Evolutionary conservation across 257 asterid genomes (phyloP).

Genomic region (Solanum virginianum): DNA sequence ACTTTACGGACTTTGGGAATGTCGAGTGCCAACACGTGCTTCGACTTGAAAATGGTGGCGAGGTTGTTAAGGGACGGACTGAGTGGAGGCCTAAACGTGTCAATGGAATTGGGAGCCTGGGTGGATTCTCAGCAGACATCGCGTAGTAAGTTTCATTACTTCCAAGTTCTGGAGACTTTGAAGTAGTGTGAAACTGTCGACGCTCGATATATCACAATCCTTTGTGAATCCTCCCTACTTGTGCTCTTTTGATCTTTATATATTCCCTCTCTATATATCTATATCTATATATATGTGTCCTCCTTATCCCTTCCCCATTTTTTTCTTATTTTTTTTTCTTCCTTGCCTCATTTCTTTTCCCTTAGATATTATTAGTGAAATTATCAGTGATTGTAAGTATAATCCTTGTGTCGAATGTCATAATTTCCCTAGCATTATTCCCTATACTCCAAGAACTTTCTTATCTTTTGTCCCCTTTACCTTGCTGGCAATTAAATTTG

Average conservation of each 20-base stretch:
- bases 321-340: neutral
- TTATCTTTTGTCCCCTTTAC: neutral
- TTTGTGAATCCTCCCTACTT: constrained; percentile 1
- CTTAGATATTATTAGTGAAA: neutral
- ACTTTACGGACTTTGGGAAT: constrained; percentile 24
- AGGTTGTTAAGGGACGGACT: constrained; percentile 80
- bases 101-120: constrained; percentile 23
- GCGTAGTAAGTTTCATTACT: constrained; percentile 8
- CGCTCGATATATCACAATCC: constrained; percentile 8
- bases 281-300: neutral
- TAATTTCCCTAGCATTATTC: neutral
- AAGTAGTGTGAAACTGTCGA: neutral
- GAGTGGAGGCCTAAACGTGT: constrained; percentile 74
- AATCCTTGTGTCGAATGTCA: neutral
- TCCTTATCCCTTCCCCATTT: neutral
- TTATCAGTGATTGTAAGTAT: neutral
- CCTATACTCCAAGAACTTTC: neutral
- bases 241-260: constrained; percentile 3
- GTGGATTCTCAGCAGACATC: constrained; percentile 35
- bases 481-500: neutral
- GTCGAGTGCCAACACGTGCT: constrained; percentile 89
- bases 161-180: constrained; percentile 2
- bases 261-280: neutral
- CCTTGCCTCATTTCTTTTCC: neutral
- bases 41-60: constrained; percentile 77